Evolutionary conservation across 2,329 filamentous ascomycete genomes (phyloP).

Genomic region (Penicillium crustosum): DNA sequence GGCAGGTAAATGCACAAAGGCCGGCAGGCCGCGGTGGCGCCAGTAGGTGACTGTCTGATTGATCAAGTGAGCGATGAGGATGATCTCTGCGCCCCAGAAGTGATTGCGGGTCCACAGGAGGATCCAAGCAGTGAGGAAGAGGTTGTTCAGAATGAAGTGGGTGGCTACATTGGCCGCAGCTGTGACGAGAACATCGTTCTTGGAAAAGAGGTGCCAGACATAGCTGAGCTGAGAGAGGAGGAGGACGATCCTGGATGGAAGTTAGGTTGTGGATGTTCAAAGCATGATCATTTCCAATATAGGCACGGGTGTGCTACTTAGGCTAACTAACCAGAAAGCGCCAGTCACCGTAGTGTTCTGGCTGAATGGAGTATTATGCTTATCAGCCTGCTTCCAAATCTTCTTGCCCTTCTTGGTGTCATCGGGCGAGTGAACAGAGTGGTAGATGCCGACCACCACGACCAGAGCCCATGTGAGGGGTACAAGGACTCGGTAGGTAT

Average conservation of each 20-base stretch:
- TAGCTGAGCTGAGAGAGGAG: conserved; percentile 76
- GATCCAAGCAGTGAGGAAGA: conserved; percentile 78
- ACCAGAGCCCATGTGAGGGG: conserved; percentile 73
- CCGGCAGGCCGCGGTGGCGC: conserved; percentile 69
- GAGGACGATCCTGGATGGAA: conserved; percentile 61
- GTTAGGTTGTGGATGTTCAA: background rate
- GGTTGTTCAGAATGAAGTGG: conserved; percentile 84
- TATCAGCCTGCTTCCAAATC: conserved; percentile 73
- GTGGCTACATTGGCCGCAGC: conserved; percentile 74
- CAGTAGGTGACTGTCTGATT: conserved; percentile 79
- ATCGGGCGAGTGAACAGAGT: conserved; percentile 63
- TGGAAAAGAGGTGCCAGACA: conserved; percentile 72
- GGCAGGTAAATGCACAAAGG: conserved; percentile 73
- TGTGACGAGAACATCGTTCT: conserved; percentile 61
- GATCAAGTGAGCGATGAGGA: conserved; percentile 77
- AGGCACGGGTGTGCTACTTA: background rate
- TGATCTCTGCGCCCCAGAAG: conserved; percentile 73
- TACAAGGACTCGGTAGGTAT: conserved; percentile 74
- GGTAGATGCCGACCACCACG: conserved; percentile 71
- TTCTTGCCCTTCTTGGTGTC: conserved; percentile 62
- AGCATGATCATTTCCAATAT: background rate
- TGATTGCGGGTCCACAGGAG: conserved; percentile 76
- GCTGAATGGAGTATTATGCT: conserved; percentile 69
- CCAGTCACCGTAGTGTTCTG: conserved; percentile 63
- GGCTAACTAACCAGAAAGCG: conserved; percentile 69